Evolutionary conservation across 129 eudicot species (phyloP).

Genomic region (Deinandra increscens): DNA sequence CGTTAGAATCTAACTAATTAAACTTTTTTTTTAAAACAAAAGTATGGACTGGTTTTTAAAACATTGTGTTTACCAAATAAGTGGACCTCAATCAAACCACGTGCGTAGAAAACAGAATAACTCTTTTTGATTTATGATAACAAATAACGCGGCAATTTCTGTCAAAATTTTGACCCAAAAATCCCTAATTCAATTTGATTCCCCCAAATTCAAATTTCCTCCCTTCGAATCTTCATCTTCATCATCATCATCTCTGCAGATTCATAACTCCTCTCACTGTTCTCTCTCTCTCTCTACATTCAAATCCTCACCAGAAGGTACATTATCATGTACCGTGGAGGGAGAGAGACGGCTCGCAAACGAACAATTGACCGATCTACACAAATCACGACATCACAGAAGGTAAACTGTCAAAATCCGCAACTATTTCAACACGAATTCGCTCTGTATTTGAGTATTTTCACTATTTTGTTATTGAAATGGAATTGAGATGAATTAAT

Average conservation of each 20-base stretch:
- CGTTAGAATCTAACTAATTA: too few relatives aligned
- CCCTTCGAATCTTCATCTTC: constrained; percentile 3
- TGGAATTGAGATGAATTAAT: constrained; percentile 11
- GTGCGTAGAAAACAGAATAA: too few relatives aligned
- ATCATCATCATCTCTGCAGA: constrained; percentile 26
- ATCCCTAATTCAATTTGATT: constrained; percentile 3
- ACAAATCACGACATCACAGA: constrained; percentile 16
- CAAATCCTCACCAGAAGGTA: constrained; percentile 19
- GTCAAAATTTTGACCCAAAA: constrained; percentile 27
- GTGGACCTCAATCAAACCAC: too few relatives aligned
- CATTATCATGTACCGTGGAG: constrained; percentile 18
- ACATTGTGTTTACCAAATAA: too few relatives aligned
- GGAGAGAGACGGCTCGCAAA: constrained; percentile 23
- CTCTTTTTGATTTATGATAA: constrained; percentile 10
- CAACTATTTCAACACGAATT: constrained; percentile 1
- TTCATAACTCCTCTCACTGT: constrained; percentile 24
- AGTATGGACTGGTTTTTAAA: too few relatives aligned
- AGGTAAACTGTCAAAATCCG: constrained; percentile 20
- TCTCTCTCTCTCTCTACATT: constrained; percentile 26
- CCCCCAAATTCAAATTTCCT: background rate
- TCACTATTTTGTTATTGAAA: too few relatives aligned
- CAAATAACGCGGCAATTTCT: constrained; percentile 35
- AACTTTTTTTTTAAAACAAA: too few relatives aligned
- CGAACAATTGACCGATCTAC: constrained; percentile 9
- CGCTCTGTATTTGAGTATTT: background rate